Evolutionary conservation across 352 stramenopile genomes (phyloP), one percentile per base, ranked within the genome.

Genomic region (Plasmopara viticola): DNA sequence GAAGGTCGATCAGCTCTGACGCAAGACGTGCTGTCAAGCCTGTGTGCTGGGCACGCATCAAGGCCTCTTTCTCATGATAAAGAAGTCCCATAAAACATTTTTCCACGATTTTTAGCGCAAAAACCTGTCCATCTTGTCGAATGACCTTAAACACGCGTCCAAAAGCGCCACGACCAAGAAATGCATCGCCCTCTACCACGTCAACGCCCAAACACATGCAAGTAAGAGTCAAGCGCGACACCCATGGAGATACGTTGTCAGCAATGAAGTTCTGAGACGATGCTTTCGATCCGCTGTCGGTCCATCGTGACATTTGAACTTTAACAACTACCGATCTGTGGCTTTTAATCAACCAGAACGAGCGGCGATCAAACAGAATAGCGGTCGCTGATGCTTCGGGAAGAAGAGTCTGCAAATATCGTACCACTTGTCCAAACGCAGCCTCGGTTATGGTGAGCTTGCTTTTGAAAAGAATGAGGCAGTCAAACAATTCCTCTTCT

Each of bases 1-100:
- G 33, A 58, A 31, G 58, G 51, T 65, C 54, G 14, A 63, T 46
- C 48, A 48, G 8, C 10, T 48, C 51, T 55, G 31, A 20, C 51
- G 54, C 53, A 48, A 42, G 43, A 56, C 31, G 38, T 61, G 45
- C 45, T 53, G 62, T 66, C 44, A 66, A 63, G 47, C 49, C 49
- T 61, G 57, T 66, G 12, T 60, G 44, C 45, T 65, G 44, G 47
- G 54, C 58, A 28, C 17, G 41, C 20, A 9, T 50, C 47, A 68
- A 51, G 40, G 51, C 47, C 34, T 31, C 38, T 28, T 54, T 30
- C 48, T 71, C 62, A 55, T 48, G 41, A 56, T 54, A 61, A 56
- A 48, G 42, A 48, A 20, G 25, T 35, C 25, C 13, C 4, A 33
- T 28, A 0, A 14, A 48, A 18, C 42, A 35, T 37, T 33, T 48